Evolutionary conservation across 2,329 filamentous ascomycete species (phyloP), one percentile per base, ranked within the genome.

Genomic region (Malbranchea cinnamomea): DNA sequence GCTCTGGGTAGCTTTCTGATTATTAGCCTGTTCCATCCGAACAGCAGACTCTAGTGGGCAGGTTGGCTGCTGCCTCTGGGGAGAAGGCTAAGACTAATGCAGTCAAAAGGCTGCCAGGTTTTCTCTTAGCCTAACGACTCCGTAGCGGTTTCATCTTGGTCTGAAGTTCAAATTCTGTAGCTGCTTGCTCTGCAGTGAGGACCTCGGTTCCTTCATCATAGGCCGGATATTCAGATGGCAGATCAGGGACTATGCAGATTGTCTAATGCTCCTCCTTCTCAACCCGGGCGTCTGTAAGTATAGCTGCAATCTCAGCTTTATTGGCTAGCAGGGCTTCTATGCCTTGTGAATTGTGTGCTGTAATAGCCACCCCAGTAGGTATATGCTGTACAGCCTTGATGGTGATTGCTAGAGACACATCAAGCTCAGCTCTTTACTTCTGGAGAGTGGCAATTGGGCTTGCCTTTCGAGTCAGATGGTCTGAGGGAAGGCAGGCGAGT

Each of bases 371-470:
- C 12, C 23, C 23, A 8, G 23, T 26, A 13, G 23, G 23, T 7
- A 26, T 26, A 13, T 26, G 23, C 13, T 26, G 23, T 13, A 26
- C 23, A 7, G 8, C 23, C 23, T 26, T 26, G 13, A 26, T 26
- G 12, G 23, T 12, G 8, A 12, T 13, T 26, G 23, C 23, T 26
- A 26, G 23, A 13, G 23, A 13, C 12, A 9, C 23, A 9, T 8
- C 7, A 13, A 26, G 23, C 23, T 26, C 23, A 7, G 23, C 13
- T 13, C 23, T 26, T 12, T 9, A 12, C 13, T 26, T 26, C 23
- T 26, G 23, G 13, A 26, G 23, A 26, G 23, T 26, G 23, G 23
- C 23, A 26, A 26, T 26, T 7, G 23, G 23, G 23, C 23, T 26
- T 8, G 23, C 23, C 23, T 26, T 26, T 13, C 23, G 23, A 7